Evolutionary conservation across 768 basidiomycete species (phyloP), one percentile per base, ranked within the genome.

Genomic region (Amanita exitialis): DNA sequence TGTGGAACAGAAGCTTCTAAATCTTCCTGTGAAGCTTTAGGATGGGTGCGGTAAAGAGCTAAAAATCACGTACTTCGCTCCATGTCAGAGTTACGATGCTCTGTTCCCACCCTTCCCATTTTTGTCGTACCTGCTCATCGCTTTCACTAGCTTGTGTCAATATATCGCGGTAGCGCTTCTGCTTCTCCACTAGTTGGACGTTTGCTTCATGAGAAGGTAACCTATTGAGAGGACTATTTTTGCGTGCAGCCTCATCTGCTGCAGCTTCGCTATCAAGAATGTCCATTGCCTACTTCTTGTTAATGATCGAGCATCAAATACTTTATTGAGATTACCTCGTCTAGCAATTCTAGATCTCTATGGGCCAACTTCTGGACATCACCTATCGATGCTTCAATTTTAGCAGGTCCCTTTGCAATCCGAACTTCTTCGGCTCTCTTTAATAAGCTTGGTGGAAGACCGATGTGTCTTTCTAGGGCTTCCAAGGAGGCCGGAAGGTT

Each of bases 191-290:
- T 5, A 95, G 72, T 25, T 86, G 80, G 16, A 66, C 62, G 54
- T 95, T 96, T 20, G 87, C 90, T 58, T 87, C 79, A 58, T 86
- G 76, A 0, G 94, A 96, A 1, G 85, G 80, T 1, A 69, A 68
- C 30, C 91, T 74, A 50, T 70, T 64, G 51, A 77, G 58, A 41
- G 66, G 56, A 1, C 64, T 66, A 20, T 76, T 75, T 55, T 75
- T 74, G 13, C 83, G 79, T 27, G 79, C 69, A 9, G 77, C 72
- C 62, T 90, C 89, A 57, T 92, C 89, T 60, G 90, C 87, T 12
- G 85, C 86, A 13, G 86, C 87, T 65, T 96, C 94, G 39, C 78
- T 80, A 58, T 95, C 92, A n/a, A 99, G 68, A 18, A 94, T 80
- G 58, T 92, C 91, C 71, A 92, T 76, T 0, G 90, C 82, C 93